Evolutionary conservation across 257 asterid species (phyloP).

Genomic region (Solanum clarkiae): DNA sequence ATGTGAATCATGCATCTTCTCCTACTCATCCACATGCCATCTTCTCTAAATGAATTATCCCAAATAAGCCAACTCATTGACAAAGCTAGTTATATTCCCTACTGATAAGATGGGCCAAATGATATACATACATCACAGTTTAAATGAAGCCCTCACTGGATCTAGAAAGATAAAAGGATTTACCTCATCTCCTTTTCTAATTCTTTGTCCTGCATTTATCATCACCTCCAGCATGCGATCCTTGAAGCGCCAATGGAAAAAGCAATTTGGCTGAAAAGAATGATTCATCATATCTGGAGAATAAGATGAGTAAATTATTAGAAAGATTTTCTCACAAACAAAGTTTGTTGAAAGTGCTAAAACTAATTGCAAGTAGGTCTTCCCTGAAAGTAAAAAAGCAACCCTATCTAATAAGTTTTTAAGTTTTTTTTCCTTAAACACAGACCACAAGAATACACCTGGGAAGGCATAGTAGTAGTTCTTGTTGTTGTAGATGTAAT

Average conservation of each 20-base stretch:
- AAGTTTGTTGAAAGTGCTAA: neutral
- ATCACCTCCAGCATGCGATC: constrained; percentile 99
- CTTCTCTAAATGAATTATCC: neutral
- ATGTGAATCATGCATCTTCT: neutral
- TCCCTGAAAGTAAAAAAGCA: neutral
- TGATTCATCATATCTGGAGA: constrained; percentile 83
- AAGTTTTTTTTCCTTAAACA: neutral
- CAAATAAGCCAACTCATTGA: neutral
- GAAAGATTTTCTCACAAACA: neutral
- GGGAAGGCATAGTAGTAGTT: neutral
- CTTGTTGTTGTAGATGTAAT: neutral
- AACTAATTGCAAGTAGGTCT: neutral
- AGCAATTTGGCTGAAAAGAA: constrained; percentile 89
- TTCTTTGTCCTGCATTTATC: constrained; percentile 86
- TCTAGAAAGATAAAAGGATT: neutral
- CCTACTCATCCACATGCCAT: neutral
- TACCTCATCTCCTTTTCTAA: constrained; percentile 94
- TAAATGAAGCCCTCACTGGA: neutral
- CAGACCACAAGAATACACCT: neutral
- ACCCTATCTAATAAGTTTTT: neutral
- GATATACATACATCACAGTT: neutral
- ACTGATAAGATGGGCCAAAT: neutral
- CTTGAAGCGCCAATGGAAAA: constrained; percentile 98
- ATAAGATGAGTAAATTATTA: constrained; percentile 1
- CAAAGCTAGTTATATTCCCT: neutral